phyloP scores from a whole-genome alignment of 2,329 filamentous ascomycete species.

The Magnaporthiopsis rhizophila region DNA sequence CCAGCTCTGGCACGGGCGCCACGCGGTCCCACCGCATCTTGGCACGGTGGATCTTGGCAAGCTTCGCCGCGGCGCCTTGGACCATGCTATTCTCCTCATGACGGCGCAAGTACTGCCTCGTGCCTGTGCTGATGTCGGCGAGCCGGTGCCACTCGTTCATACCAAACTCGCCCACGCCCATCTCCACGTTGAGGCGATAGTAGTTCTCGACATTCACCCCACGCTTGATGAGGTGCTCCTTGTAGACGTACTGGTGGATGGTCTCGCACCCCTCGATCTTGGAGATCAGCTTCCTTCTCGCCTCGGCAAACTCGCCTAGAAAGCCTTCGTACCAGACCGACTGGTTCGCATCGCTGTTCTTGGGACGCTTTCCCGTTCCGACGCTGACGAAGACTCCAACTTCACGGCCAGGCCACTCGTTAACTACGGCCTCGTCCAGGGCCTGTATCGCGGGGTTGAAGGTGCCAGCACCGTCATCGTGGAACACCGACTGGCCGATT shows the following conservation, averaged over 20 bases:
- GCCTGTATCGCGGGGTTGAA: conserved; percentile 85
- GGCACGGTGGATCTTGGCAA: conserved; percentile 75
- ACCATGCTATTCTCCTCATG: conserved; percentile 70
- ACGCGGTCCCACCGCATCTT: conserved; percentile 57
- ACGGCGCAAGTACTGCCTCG: conserved; percentile 71
- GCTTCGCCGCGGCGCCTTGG: conserved; percentile 65
- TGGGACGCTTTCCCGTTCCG: conserved; percentile 80
- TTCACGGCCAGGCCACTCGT: conserved; percentile 92
- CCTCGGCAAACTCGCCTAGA: conserved; percentile 86
- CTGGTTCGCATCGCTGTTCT: conserved; percentile 56
- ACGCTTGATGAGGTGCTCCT: conserved; percentile 66
- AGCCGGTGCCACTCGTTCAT: conserved; percentile 98
- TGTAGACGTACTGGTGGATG: conserved; percentile 80
- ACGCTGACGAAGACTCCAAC: conserved; percentile 88
- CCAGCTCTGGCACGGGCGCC: conserved; percentile 32
- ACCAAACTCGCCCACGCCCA: conserved; percentile 91
- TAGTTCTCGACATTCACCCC: conserved; percentile 85
- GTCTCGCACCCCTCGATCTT: conserved; percentile 95
- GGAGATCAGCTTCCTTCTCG: conserved; percentile 69
- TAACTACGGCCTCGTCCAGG: conserved; percentile 82
- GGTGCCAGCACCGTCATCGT: conserved; percentile 84
- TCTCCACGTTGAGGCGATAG: conserved; percentile 92
- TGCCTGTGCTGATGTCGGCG: conserved; percentile 92
- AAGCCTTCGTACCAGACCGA: conserved; percentile 93
- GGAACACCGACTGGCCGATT: conserved; percentile 87